These are phyloP conservation scores for Fusarium sp. DNA, from an alignment of 2,329 filamentous ascomycete genomes.

Conservation along the genomic window DNA sequence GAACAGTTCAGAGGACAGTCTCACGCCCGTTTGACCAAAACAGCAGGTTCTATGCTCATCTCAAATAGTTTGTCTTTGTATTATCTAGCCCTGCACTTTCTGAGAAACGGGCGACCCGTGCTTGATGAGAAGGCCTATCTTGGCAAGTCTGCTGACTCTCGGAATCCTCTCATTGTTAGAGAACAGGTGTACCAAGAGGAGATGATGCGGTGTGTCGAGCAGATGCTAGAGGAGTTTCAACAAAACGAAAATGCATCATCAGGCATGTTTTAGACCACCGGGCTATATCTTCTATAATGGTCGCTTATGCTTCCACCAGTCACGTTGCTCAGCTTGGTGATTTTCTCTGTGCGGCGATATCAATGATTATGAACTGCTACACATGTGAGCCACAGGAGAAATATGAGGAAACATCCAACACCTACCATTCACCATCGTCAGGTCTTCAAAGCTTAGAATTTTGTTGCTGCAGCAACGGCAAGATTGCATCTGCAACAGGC, in stretches of 20 bases:
- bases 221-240: neutral
- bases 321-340: too few species aligned
- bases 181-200: neutral
- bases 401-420: too few species aligned
- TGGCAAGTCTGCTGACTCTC: neutral
- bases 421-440: neutral
- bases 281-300: too few species aligned
- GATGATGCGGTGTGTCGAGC: neutral
- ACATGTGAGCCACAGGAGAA: too few species aligned
- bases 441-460: neutral
- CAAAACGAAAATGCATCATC: neutral
- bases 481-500: too few species aligned
- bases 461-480: too few species aligned
- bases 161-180: constrained; percentile 1
- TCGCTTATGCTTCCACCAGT: too few species aligned
- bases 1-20: neutral
- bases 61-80: neutral
- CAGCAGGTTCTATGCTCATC: neutral
- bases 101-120: neutral
- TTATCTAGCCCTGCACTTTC: neutral
- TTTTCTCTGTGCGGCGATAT: too few species aligned
- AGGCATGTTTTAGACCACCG: neutral
- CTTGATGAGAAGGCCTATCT: neutral
- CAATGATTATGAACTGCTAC: too few species aligned
- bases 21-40: neutral